These are phyloP conservation scores for Pythium diclinum DNA, from an alignment of 352 stramenopile genomes.

Conservation along the genomic window DNA sequence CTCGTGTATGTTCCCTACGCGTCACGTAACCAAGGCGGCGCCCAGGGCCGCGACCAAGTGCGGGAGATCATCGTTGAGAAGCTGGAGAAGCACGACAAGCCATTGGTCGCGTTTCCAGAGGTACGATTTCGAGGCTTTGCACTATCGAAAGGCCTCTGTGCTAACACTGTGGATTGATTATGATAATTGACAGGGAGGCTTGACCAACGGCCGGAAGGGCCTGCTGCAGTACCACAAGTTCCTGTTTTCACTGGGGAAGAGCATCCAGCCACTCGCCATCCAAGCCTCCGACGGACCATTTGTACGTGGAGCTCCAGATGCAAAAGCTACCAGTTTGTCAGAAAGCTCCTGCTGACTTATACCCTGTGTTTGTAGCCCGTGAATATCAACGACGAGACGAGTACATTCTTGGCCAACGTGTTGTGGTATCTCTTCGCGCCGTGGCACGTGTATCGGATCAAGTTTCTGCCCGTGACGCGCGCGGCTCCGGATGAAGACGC, in stretches of 20 bases:
- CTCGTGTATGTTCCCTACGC: slow-evolving; percentile 67
- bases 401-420: slow-evolving; percentile 70
- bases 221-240: slow-evolving; percentile 80
- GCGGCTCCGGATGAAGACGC: slow-evolving; percentile 40
- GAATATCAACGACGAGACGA: slow-evolving; percentile 80
- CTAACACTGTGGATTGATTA: background rate
- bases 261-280: slow-evolving; percentile 61
- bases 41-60: slow-evolving; percentile 43
- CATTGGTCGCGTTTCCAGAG: slow-evolving; percentile 58
- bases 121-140: slow-evolving; percentile 18
- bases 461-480: slow-evolving; percentile 42
- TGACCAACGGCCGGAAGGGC: slow-evolving; percentile 62
- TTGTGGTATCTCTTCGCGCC: slow-evolving; percentile 70
- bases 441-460: slow-evolving; percentile 68
- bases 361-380: slow-evolving; percentile 38
- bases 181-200: slow-evolving; percentile 35
- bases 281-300: slow-evolving; percentile 61
- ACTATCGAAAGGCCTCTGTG: background rate
- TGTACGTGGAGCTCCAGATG: slow-evolving; percentile 41
- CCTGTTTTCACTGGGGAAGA: slow-evolving; percentile 65
- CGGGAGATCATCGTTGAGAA: slow-evolving; percentile 65
- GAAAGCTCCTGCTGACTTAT: background rate
- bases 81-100: slow-evolving; percentile 45
- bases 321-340: no score
- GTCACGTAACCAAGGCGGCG: slow-evolving; percentile 56